phyloP scores from a whole-genome alignment of 352 stramenopile species.

The Aphanomyces invadans region DNA sequence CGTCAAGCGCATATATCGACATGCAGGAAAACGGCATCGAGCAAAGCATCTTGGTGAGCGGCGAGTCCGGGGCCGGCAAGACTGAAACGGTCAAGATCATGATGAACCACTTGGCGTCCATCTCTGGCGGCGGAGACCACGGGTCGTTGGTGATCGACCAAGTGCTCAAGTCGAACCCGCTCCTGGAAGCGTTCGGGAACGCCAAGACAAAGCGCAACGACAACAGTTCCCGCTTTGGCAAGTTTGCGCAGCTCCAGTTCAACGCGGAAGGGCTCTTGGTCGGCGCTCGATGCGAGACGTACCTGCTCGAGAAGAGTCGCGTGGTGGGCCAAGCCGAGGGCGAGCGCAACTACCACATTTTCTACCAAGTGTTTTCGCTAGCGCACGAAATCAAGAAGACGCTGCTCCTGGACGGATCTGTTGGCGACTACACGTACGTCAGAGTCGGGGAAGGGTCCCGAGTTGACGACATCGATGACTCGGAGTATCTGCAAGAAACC shows the following conservation, averaged over 20 bases:
- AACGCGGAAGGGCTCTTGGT: constrained; percentile 53
- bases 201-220: constrained; percentile 80
- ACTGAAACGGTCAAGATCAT: constrained; percentile 89
- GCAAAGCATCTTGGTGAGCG: constrained; percentile 73
- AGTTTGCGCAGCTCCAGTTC: constrained; percentile 77
- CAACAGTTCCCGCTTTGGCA: constrained; percentile 75
- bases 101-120: constrained; percentile 75
- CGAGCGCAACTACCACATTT: constrained; percentile 98
- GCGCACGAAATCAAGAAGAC: constrained; percentile 36
- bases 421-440: constrained; percentile 75
- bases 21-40: constrained; percentile 70
- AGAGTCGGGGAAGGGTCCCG: constrained; percentile 42
- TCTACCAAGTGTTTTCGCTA: constrained; percentile 92
- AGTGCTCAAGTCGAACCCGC: constrained; percentile 72
- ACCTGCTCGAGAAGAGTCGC: constrained; percentile 96
- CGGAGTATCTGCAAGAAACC: constrained; percentile 70
- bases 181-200: constrained; percentile 73
- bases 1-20: constrained; percentile 53
- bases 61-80: constrained; percentile 63
- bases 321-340: constrained; percentile 84
- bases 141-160: constrained; percentile 72
- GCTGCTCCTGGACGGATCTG: constrained; percentile 52
- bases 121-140: constrained; percentile 54
- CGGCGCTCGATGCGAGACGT: constrained; percentile 78
- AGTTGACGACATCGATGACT: constrained; percentile 57